phyloP scores from a whole-genome alignment of 2,329 filamentous ascomycete species.

The Alternaria angustiovoidea region DNA sequence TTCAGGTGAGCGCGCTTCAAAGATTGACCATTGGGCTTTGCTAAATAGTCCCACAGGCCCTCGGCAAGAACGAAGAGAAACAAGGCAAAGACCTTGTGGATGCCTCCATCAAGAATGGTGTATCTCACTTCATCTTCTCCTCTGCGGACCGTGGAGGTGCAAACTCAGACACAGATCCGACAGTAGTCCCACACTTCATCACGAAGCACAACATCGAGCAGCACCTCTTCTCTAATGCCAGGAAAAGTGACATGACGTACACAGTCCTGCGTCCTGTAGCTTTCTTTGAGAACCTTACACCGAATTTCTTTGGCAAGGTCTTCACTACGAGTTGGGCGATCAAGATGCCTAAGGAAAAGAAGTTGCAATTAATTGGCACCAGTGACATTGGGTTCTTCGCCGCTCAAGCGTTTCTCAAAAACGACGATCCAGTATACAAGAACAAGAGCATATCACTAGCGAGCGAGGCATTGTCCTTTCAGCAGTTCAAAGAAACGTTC shows the following conservation, averaged over 20 bases:
- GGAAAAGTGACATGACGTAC: slow-evolving; percentile 61
- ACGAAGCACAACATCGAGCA: slow-evolving; percentile 68
- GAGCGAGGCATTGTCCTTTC: slow-evolving; percentile 58
- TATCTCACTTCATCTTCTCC: slow-evolving; percentile 51
- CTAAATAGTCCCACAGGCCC: slow-evolving; percentile 1
- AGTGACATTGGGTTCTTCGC: slow-evolving; percentile 61
- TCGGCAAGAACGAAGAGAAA: slow-evolving; percentile 43
- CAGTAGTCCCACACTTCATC: slow-evolving; percentile 67
- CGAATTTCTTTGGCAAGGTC: slow-evolving; percentile 56
- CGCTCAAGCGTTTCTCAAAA: slow-evolving; percentile 54
- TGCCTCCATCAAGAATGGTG: slow-evolving; percentile 36
- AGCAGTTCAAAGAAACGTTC: slow-evolving; percentile 53
- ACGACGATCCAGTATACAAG: slow-evolving; percentile 47
- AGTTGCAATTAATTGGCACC: slow-evolving; percentile 45
- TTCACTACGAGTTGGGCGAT: slow-evolving; percentile 52
- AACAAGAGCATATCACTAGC: slow-evolving; percentile 56
- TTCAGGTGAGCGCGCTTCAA: slow-evolving; percentile 27
- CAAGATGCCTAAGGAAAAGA: slow-evolving; percentile 42
- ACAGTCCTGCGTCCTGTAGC: slow-evolving; percentile 67
- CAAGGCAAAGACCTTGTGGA: slow-evolving; percentile 52
- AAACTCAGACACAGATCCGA: slow-evolving; percentile 59
- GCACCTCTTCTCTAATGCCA: slow-evolving; percentile 56
- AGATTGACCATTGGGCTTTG: not conserved
- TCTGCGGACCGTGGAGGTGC: slow-evolving; percentile 49
- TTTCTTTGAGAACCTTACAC: slow-evolving; percentile 66